These are phyloP conservation scores for Mucor circinelloides DNA, from an alignment of 371 early-diverging fungal genomes.

Conservation along the genomic window DNA sequence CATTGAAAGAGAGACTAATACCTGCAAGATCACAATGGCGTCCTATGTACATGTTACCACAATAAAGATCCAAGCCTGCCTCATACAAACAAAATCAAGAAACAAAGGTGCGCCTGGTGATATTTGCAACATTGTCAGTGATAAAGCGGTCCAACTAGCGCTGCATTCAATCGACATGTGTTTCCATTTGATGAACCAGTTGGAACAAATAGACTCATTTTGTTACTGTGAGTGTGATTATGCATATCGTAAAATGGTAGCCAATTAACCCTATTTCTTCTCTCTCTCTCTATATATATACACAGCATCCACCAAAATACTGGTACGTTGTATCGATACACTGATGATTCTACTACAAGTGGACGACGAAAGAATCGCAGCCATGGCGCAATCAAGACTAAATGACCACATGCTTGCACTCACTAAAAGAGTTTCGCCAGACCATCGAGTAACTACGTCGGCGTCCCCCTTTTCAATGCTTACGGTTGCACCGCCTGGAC, in stretches of 20 bases:
- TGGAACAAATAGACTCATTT: background rate
- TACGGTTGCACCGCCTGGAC: background rate
- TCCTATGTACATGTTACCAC: slow-evolving; percentile 1
- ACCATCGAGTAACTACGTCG: slow-evolving; percentile 11
- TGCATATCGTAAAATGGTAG: background rate
- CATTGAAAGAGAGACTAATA: background rate
- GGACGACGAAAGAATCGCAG: background rate
- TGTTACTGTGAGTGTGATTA: slow-evolving; percentile 18
- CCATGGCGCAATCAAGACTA: slow-evolving; percentile 1
- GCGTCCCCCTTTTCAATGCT: slow-evolving; percentile 3
- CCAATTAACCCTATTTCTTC: too few species aligned
- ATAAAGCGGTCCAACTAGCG: slow-evolving; percentile 5
- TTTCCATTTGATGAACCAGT: background rate
- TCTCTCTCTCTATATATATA: too few species aligned
- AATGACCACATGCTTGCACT: slow-evolving; percentile 11
- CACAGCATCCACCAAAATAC: slow-evolving; percentile 10
- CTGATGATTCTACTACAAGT: slow-evolving; percentile 5
- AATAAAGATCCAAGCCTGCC: slow-evolving; percentile 7
- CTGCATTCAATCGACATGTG: slow-evolving; percentile 8
- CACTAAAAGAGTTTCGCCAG: background rate
- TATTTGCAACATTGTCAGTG: background rate
- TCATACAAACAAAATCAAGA: slow-evolving; percentile 6
- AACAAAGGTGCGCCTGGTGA: background rate
- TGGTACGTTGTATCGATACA: slow-evolving; percentile 17
- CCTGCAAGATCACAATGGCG: slow-evolving; percentile 7